Evolutionary conservation across 2,329 filamentous ascomycete species (phyloP).

Genomic region (Penicillium sp.): DNA sequence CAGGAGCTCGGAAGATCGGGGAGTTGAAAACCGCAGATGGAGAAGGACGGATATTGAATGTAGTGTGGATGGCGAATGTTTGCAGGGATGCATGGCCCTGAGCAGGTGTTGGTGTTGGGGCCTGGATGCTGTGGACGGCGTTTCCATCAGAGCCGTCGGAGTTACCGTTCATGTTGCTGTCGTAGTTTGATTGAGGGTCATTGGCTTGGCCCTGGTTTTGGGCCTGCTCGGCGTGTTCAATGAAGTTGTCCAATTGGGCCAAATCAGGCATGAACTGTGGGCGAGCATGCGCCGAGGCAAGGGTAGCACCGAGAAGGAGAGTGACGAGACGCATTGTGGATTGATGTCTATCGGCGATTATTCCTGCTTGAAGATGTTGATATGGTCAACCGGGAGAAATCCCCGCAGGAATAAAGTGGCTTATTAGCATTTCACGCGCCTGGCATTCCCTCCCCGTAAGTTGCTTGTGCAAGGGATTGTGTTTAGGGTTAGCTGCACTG

Average conservation of each 20-base stretch:
- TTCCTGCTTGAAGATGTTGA: not conserved
- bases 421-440: not conserved
- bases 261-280: conserved; percentile 1
- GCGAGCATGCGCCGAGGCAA: conserved; percentile 8
- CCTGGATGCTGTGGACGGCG: not conserved
- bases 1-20: too few species aligned
- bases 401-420: not conserved
- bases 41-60: not conserved
- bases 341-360: not conserved
- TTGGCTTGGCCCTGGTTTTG: not conserved
- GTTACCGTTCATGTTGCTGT: not conserved
- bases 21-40: not conserved
- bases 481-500: not conserved
- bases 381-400: too few species aligned
- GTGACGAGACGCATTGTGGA: conserved; percentile 20
- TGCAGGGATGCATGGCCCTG: not conserved
- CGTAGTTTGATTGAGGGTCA: not conserved
- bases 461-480: not conserved
- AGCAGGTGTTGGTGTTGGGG: not conserved
- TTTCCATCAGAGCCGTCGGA: not conserved
- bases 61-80: not conserved
- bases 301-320: conserved; percentile 16
- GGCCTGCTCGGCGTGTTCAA: not conserved
- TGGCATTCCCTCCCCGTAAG: not conserved
- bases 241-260: not conserved